Evolutionary conservation across 164 flowering plant species (phyloP), one percentile per base, ranked within the genome.

Genomic region (Magnolia kwangsiensis): DNA sequence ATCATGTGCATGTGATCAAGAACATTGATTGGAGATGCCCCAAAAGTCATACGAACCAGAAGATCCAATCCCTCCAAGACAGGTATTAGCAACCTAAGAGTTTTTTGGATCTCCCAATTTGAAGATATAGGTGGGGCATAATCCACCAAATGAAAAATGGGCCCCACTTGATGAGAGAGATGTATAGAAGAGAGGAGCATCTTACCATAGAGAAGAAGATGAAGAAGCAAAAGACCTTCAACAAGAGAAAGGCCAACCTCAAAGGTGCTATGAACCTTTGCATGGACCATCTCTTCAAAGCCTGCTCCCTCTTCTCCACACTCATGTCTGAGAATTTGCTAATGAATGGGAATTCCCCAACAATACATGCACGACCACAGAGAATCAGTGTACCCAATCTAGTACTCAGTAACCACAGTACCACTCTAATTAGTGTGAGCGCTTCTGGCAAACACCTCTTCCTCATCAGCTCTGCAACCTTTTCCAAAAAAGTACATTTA

Each of bases 381-480:
- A 73, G 51, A 1, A 73, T 3, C 51, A 78, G 45, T 16, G 80
- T 78, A 14, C 80, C 80, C 66, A 78, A 9, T 67, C 76, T 73
- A 27, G 80, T 72, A 8, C 72, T 11, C 76, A 78, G 37, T 20
- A 67, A 16, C 76, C 67, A 73, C 45, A 78, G 45, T 11, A 78
- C 29, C 37, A 73, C 21, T 45, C 71, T 50, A 13, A 73, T 16
- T 49, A 73, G 21, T 1, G 9, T 1, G 9, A 72, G 21, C 4
- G 65, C 72, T 8, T 72, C 68, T 20, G 71, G 63, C 29, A 20
- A 45, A 1, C 55, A n/a, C 66, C 72, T 78, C 58, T 58, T 67
- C 59, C n/a, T 58, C 67, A 78, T 1, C 1, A 67, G 5, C 72
- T 78, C 80, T 45, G 72, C 80, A 73, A 67, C 80, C 80, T 78